Evolutionary conservation across 2,329 filamentous ascomycete species (phyloP), one percentile per base, ranked within the genome.

Genomic region (Fusarium paranaense): DNA sequence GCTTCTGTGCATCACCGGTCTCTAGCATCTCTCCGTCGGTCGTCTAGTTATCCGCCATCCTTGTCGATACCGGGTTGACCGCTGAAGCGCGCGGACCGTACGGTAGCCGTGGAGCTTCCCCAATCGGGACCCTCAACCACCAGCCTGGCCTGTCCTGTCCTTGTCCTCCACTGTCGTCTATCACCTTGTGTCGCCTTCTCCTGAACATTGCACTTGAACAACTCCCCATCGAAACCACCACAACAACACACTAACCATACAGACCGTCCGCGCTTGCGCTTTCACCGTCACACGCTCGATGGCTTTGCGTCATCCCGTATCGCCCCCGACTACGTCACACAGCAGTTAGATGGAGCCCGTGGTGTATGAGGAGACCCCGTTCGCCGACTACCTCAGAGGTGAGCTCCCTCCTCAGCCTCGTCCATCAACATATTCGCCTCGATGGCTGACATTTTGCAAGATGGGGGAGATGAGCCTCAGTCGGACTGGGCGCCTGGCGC

Each of bases 311-410:
- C 73, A 76, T 70, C 70, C 58, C 71, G 65, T 71, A 73, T 76
- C 76, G 64, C 71, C 72, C 70, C 71, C 74, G 60, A 79, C 73
- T 71, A 78, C 77, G 70, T 75, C 73, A 79, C 77, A 76, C 62
- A 77, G 61, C 75, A 77, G 73, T 76, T 78, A 80, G 74, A 83
- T 98, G 95, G 95, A 98, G 89, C 91, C 93, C 80, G 88, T 98
- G 79, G 91, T 98, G 78, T 94, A 93, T 85, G 91, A 97, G 85
- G 92, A 95, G 85, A 94, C 94, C 82, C 95, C 95, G 78, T 88
- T 98, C 84, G 95, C 95, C 81, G 91, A 94, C 80, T 97, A 97
- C 85, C 91, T 98, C 78, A 92, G 95, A 90, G 95, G 95, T 97
- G 84, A 79, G 77, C 65, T 58, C 18, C 40, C 52, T 35, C 27